phyloP scores from a whole-genome alignment of 2,329 filamentous ascomycete genomes.

The Cadophora sp. region DNA sequence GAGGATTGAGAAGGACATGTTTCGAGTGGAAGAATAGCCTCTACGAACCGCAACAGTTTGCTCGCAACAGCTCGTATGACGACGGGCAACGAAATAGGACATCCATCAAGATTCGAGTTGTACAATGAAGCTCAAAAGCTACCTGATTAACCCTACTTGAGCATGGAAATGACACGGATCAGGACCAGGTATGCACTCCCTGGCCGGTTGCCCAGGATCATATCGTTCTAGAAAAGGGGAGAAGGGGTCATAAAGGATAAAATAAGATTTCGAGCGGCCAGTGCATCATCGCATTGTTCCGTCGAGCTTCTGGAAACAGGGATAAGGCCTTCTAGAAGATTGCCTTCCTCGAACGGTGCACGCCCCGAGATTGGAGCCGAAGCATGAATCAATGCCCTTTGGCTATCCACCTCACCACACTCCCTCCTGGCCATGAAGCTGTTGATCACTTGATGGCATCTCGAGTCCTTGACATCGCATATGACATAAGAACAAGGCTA shows the following conservation, averaged over 20 bases:
- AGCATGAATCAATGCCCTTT: slow-evolving; percentile 22
- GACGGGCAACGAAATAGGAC: not conserved
- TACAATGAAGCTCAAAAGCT: not conserved
- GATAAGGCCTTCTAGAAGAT: slow-evolving; percentile 22
- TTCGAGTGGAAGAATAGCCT: slow-evolving; percentile 11
- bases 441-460: slow-evolving; percentile 14
- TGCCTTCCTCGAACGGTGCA: slow-evolving; percentile 13
- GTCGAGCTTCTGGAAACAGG: slow-evolving; percentile 16
- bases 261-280: slow-evolving; percentile 1
- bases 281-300: not conserved
- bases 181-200: slow-evolving; percentile 2
- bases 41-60: not conserved
- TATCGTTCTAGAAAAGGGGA: slow-evolving; percentile 10
- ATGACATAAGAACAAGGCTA: slow-evolving; percentile 7
- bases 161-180: slow-evolving; percentile 18
- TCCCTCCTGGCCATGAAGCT: slow-evolving; percentile 8
- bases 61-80: slow-evolving; percentile 3
- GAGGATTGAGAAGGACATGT: not conserved
- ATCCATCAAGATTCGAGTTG: not conserved
- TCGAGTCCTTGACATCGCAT: not conserved
- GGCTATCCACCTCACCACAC: not conserved
- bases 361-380: slow-evolving; percentile 3
- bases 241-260: not conserved
- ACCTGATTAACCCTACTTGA: not conserved
- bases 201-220: not conserved